These are phyloP conservation scores for Diaporthe sp. DNA, from an alignment of 2,329 filamentous ascomycete species.

Conservation along the genomic window DNA sequence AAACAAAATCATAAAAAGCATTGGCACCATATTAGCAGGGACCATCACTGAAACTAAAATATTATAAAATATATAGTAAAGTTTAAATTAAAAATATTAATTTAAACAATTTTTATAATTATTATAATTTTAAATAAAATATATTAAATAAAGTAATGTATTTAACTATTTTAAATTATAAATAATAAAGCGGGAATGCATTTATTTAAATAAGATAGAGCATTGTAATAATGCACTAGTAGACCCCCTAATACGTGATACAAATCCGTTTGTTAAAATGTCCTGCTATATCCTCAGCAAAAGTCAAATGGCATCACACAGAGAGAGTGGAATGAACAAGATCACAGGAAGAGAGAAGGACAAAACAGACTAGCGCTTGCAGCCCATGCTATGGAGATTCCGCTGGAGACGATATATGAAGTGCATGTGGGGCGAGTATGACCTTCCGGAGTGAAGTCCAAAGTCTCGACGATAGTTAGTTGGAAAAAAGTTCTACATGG, in stretches of 20 bases:
- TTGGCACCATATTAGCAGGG: neutral
- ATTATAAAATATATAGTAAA: no score
- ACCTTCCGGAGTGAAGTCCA: neutral
- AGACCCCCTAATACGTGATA: no score
- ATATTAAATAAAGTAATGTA: no score
- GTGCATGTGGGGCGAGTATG: neutral
- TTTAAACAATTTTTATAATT: no score
- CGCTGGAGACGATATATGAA: neutral
- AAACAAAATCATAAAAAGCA: no score
- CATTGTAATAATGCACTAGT: no score
- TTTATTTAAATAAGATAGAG: no score
- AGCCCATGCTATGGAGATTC: neutral
- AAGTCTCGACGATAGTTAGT: neutral
- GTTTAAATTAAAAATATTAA: no score
- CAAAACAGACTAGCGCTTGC: neutral
- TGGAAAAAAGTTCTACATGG: neutral
- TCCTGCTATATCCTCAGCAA: neutral
- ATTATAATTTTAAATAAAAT: no score
- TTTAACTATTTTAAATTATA: no score
- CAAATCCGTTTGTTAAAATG: neutral
- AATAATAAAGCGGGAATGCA: no score
- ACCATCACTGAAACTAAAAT: neutral
- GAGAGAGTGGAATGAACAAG: neutral
- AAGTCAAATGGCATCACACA: neutral
- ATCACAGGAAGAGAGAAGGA: accelerated